Conservation (phyloP, 1,284 basidiomycete genomes). For the Gomphus bonarii region DNA sequence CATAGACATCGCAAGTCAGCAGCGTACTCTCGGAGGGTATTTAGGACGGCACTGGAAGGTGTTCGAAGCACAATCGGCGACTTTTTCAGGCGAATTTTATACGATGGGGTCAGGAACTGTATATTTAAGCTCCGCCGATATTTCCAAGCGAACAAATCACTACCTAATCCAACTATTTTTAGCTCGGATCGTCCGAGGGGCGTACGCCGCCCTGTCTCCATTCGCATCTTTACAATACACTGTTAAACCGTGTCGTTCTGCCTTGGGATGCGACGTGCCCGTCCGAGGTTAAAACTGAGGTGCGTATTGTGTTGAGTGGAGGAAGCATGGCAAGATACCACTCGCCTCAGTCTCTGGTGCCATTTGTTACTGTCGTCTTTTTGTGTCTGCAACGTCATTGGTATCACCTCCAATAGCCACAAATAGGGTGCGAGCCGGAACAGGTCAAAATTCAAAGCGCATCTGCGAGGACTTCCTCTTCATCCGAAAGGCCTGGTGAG, state of each 20-base stretch:
- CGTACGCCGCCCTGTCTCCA: constrained; percentile 18
- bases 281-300: too few relatives aligned
- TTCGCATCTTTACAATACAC: constrained; percentile 44
- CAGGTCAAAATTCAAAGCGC: constrained; percentile 36
- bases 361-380: constrained; percentile 25
- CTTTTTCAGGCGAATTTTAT: too few relatives aligned
- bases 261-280: constrained; percentile 33
- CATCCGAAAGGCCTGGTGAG: constrained; percentile 22
- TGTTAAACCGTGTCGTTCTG: constrained; percentile 27
- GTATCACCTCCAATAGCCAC: constrained; percentile 37
- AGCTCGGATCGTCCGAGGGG: constrained; percentile 22
- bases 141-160: too few relatives aligned
- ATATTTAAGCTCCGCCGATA: too few relatives aligned
- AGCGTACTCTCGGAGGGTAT: too few relatives aligned
- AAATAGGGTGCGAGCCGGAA: constrained; percentile 32
- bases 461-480: constrained; percentile 39
- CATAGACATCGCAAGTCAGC: too few relatives aligned
- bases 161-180: too few relatives aligned
- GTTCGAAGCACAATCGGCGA: too few relatives aligned
- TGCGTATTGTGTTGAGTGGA: too few relatives aligned
- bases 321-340: constrained; percentile 9
- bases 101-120: too few relatives aligned
- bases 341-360: constrained; percentile 23
- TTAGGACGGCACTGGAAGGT: too few relatives aligned
- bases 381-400: constrained; percentile 30